Conservation (phyloP, 192 early-diverging fungal genomes). For the Backusella liffmaniae region DNA sequence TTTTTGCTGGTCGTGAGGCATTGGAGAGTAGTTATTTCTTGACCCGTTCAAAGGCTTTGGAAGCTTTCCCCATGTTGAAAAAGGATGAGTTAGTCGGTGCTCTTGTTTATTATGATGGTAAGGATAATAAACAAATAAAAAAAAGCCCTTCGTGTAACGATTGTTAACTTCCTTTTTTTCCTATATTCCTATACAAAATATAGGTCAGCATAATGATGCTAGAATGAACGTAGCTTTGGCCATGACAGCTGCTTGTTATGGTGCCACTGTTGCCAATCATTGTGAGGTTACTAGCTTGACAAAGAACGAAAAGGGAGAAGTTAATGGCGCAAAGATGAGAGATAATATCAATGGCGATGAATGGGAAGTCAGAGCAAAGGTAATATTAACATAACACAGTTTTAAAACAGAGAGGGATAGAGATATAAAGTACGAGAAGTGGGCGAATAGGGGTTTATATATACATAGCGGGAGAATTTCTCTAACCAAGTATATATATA, state of each 20-base stretch:
- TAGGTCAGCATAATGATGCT: constrained; percentile 94
- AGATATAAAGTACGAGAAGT: not conserved
- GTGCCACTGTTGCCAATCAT: constrained; percentile 92
- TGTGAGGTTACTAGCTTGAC: constrained; percentile 81
- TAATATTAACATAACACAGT: not conserved
- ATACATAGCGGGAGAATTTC: not conserved
- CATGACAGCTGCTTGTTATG: constrained; percentile 86
- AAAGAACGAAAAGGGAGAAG: constrained; percentile 61
- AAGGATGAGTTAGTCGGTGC: constrained; percentile 85
- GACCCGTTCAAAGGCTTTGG: constrained; percentile 80
- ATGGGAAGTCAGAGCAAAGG: constrained; percentile 81
- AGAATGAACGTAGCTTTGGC: constrained; percentile 95
- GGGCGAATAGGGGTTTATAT: not conserved
- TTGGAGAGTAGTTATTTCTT: constrained; percentile 83
- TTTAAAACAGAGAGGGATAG: not conserved
- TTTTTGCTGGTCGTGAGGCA: constrained; percentile 83
- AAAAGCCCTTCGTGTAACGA: not conserved
- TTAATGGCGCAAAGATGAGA: constrained; percentile 78
- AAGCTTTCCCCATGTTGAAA: constrained; percentile 95
- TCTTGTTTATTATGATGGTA: constrained; percentile 94
- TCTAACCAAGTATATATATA: not conserved
- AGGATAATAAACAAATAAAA: constrained; percentile 15
- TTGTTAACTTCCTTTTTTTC: not conserved
- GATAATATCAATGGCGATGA: constrained; percentile 86
- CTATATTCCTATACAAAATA: not conserved